Evolutionary conservation across 768 basidiomycete species (phyloP).

Genomic region (Crucibulum laeve): DNA sequence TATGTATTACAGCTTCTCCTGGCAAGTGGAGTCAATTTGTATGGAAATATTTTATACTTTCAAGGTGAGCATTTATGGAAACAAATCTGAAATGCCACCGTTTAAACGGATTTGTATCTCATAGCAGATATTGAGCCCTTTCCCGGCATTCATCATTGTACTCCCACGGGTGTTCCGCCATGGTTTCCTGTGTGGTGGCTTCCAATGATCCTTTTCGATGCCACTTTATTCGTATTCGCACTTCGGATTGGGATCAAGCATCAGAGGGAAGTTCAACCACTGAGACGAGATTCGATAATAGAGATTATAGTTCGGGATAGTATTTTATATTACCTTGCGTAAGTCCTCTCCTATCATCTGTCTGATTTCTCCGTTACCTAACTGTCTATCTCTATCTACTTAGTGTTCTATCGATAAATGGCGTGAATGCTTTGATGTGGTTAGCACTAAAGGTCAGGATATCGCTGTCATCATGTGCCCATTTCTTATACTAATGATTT

Average conservation of each 20-base stretch:
- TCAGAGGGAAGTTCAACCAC: not conserved
- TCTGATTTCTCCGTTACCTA: not conserved
- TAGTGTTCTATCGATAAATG: not conserved
- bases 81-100: too few species aligned
- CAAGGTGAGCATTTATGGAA: too few species aligned
- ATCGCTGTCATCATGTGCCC: too few species aligned
- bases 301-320: slow-evolving; percentile 2
- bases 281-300: not conserved
- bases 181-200: slow-evolving; percentile 6
- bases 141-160: slow-evolving; percentile 1
- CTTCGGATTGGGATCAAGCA: not conserved
- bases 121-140: slow-evolving; percentile 2
- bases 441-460: not conserved
- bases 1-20: too few species aligned
- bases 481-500: too few species aligned
- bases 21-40: too few species aligned
- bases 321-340: slow-evolving; percentile 5
- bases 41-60: too few species aligned
- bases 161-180: not conserved
- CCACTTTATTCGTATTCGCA: not conserved
- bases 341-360: not conserved
- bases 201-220: slow-evolving; percentile 5
- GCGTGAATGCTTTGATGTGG: not conserved
- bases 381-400: not conserved
- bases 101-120: too few species aligned